These are phyloP conservation scores for Kluyveromyces lactis DNA, from an alignment of 805 yeast genomes.

Conservation along the genomic window DNA sequence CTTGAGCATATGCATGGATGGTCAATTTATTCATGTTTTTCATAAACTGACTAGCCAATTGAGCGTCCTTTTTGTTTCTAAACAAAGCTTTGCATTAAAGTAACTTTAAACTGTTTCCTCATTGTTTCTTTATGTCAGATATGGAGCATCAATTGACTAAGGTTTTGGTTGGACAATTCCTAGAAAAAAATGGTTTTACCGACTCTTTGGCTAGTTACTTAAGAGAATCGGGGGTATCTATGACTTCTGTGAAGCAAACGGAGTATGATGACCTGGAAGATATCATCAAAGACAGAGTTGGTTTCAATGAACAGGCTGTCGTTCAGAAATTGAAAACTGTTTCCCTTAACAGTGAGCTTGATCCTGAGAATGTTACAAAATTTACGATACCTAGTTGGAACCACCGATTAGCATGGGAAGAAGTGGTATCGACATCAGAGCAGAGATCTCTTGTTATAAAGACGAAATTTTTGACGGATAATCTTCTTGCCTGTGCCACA, in stretches of 20 bases:
- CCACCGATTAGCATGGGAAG: slow-evolving; percentile 5
- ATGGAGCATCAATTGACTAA: slow-evolving; percentile 14
- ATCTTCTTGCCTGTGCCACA: background rate
- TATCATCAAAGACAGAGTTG: slow-evolving; percentile 21
- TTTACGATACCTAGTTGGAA: slow-evolving; percentile 16
- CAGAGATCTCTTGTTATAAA: background rate
- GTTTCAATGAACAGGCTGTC: slow-evolving; percentile 15
- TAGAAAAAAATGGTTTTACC: slow-evolving; percentile 39
- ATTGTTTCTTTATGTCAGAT: no score
- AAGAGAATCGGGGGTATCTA: slow-evolving; percentile 17
- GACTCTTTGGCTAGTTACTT: slow-evolving; percentile 44
- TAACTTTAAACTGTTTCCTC: no score
- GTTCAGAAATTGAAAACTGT: slow-evolving; percentile 9
- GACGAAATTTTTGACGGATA: background rate
- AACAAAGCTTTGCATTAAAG: no score
- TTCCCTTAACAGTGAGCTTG: slow-evolving; percentile 10
- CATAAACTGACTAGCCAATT: no score
- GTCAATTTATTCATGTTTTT: no score
- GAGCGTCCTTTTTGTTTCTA: no score
- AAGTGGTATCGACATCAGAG: background rate
- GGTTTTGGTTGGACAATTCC: slow-evolving; percentile 48
- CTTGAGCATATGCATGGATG: no score
- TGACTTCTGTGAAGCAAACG: slow-evolving; percentile 6
- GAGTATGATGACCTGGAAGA: slow-evolving; percentile 14
- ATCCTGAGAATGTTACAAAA: slow-evolving; percentile 7